Evolutionary conservation across 2,329 filamentous ascomycete genomes (phyloP).

Genomic region (Ceratocystis smalleyi): DNA sequence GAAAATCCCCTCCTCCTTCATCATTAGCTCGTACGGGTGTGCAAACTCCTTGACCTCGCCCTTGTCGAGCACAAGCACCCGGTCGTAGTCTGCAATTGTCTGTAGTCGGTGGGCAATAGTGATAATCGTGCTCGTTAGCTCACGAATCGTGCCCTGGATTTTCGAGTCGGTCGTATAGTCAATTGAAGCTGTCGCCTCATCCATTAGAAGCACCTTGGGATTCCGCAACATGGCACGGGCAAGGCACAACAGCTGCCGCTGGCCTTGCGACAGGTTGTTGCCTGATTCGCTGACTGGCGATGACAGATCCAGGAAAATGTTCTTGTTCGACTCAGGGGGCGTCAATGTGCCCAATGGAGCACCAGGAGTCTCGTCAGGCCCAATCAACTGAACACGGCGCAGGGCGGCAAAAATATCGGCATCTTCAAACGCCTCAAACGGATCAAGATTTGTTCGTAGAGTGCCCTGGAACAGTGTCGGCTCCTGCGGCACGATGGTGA

Average conservation of each 20-base stretch:
- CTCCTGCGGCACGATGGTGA: constrained; percentile 96
- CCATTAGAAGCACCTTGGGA: constrained; percentile 93
- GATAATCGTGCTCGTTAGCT: constrained; percentile 82
- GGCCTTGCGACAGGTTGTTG: constrained; percentile 86
- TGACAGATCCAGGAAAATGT: constrained; percentile 76
- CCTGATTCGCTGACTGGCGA: constrained; percentile 80
- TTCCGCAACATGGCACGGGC: constrained; percentile 83
- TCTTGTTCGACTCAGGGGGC: constrained; percentile 60
- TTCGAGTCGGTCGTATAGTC: constrained; percentile 92
- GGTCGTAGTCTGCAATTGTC: constrained; percentile 97
- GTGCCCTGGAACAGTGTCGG: constrained; percentile 89
- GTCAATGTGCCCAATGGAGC: constrained; percentile 19
- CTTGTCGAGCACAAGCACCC: constrained; percentile 85
- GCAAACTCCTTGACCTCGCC: constrained; percentile 77
- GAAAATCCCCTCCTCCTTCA: constrained; percentile 50
- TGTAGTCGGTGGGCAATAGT: constrained; percentile 92
- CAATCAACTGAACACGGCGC: constrained; percentile 76
- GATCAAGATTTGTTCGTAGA: constrained; percentile 81
- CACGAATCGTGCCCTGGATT: constrained; percentile 92
- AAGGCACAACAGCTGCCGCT: constrained; percentile 85
- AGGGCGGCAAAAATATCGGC: constrained; percentile 80
- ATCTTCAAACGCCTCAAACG: constrained; percentile 76
- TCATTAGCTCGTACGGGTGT: constrained; percentile 72
- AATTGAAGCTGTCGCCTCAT: constrained; percentile 93
- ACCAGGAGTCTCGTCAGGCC: constrained; percentile 32